phyloP scores from a whole-genome alignment of 164 flowering plant genomes.

The Nelumbo lutea region DNA sequence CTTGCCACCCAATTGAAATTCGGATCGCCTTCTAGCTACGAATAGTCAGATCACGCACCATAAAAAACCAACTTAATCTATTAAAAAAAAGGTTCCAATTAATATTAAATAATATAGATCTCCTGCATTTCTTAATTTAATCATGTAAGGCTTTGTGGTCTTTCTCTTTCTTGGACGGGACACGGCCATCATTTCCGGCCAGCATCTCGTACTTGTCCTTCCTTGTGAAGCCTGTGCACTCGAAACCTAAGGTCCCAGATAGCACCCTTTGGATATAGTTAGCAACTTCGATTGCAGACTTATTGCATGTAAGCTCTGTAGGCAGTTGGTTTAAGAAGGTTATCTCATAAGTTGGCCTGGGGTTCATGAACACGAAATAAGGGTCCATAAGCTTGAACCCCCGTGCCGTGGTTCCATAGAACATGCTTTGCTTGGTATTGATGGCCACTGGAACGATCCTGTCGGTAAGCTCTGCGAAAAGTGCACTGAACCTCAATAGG shows the following conservation, averaged over 20 bases:
- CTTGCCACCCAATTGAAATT: too few species aligned
- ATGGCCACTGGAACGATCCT: conserved; percentile 84
- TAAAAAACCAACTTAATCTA: too few species aligned
- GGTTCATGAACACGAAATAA: conserved; percentile 82
- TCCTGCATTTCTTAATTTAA: too few species aligned
- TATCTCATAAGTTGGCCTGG: conserved; percentile 67
- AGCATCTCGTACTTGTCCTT: conserved; percentile 51
- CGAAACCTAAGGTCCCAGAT: conserved; percentile 38
- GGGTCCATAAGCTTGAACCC: conserved; percentile 73
- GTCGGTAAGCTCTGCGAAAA: conserved; percentile 76
- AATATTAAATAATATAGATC: too few species aligned
- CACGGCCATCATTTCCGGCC: conserved; percentile 43
- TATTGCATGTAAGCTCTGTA: conserved; percentile 48
- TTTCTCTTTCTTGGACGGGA: conserved; percentile 12
- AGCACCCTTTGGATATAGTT: conserved; percentile 50
- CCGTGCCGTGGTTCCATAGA: conserved; percentile 57
- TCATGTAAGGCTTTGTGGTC: not conserved
- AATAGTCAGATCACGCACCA: too few species aligned
- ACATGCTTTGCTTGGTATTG: conserved; percentile 60
- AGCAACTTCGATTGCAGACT: conserved; percentile 49
- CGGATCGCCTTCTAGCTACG: too few species aligned
- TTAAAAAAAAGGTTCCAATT: too few species aligned
- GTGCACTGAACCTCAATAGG: conserved; percentile 68
- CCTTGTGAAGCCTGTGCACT: conserved; percentile 55
- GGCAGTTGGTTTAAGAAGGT: conserved; percentile 72